These are phyloP conservation scores for Thermoascus crustaceus DNA, from an alignment of 2,329 filamentous ascomycete genomes.

Conservation along the genomic window DNA sequence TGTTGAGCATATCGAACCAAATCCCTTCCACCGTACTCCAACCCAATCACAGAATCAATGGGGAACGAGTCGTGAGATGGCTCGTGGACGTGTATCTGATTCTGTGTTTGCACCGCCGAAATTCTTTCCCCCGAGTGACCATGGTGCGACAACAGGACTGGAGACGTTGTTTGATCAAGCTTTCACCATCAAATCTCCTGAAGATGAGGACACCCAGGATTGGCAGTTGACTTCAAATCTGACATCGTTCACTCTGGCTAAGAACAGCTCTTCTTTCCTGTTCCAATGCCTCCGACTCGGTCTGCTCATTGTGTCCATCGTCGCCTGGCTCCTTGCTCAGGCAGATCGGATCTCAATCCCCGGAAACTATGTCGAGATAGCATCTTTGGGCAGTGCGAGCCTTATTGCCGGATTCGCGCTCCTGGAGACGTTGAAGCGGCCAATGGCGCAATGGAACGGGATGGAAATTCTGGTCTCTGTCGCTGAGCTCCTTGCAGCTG, in stretches of 20 bases:
- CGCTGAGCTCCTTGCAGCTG: conserved; percentile 29
- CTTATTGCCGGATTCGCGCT: conserved; percentile 34
- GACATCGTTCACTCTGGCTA: not conserved
- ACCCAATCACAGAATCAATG: conserved; percentile 16
- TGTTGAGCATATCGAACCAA: conserved; percentile 26
- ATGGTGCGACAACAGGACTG: conserved; percentile 36
- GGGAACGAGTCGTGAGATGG: conserved; percentile 8
- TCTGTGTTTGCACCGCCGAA: conserved; percentile 36
- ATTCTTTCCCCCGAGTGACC: conserved; percentile 38
- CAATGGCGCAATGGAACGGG: conserved; percentile 29
- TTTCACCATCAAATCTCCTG: conserved; percentile 31
- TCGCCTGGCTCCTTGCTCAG: conserved; percentile 26
- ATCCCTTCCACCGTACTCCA: conserved; percentile 30
- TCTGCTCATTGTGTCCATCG: conserved; percentile 22
- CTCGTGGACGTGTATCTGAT: conserved; percentile 12
- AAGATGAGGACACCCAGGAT: conserved; percentile 16
- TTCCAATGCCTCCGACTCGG: conserved; percentile 24
- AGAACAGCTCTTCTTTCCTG: conserved; percentile 12
- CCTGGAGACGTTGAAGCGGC: conserved; percentile 29
- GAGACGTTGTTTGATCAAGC: conserved; percentile 39
- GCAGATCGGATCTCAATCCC: conserved; percentile 21
- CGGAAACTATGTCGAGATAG: conserved; percentile 30
- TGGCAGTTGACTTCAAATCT: conserved; percentile 11
- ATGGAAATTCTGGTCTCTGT: conserved; percentile 32
- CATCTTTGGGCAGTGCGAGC: conserved; percentile 31